A percentile compares a stretch with the other conserved stretches of the same genome.
phyloP scores from a whole-genome alignment of 805 yeast species.

The Kuraishia hungarica region DNA sequence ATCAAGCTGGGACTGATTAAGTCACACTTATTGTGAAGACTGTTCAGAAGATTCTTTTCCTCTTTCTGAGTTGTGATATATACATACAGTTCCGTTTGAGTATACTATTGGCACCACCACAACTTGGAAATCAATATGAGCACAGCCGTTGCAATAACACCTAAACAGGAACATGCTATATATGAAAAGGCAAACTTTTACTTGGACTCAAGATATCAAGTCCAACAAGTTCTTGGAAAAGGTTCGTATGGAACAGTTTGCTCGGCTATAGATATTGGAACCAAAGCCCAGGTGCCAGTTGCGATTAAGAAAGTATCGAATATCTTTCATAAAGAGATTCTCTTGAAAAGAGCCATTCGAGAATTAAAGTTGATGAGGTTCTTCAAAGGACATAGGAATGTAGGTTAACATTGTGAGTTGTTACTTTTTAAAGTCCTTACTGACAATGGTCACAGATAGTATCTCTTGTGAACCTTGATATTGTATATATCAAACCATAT shows the following conservation, averaged over 20 bases:
- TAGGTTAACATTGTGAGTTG: slow-evolving; percentile 11
- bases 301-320: slow-evolving; percentile 79
- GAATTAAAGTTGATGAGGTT: slow-evolving; percentile 76
- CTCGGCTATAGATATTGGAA: slow-evolving; percentile 50
- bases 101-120: too few relatives aligned
- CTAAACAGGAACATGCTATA: slow-evolving; percentile 16
- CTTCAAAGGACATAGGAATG: slow-evolving; percentile 79
- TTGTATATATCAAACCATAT: slow-evolving; percentile 55
- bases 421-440: background rate
- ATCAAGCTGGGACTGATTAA: too few relatives aligned
- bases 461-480: slow-evolving; percentile 63
- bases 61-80: too few relatives aligned
- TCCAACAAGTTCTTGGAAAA: slow-evolving; percentile 57
- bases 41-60: too few relatives aligned
- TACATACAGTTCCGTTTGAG: too few relatives aligned
- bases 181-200: slow-evolving; percentile 52
- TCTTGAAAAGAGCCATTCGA: slow-evolving; percentile 72
- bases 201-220: slow-evolving; percentile 50
- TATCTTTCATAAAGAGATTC: slow-evolving; percentile 57
- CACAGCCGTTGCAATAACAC: background rate
- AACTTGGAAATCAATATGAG: background rate
- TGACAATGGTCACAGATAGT: slow-evolving; percentile 37
- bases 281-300: slow-evolving; percentile 29
- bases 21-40: too few relatives aligned
- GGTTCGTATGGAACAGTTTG: slow-evolving; percentile 88